These are phyloP conservation scores for Ogataea corticis DNA, from an alignment of 805 yeast species.

Conservation along the genomic window DNA sequence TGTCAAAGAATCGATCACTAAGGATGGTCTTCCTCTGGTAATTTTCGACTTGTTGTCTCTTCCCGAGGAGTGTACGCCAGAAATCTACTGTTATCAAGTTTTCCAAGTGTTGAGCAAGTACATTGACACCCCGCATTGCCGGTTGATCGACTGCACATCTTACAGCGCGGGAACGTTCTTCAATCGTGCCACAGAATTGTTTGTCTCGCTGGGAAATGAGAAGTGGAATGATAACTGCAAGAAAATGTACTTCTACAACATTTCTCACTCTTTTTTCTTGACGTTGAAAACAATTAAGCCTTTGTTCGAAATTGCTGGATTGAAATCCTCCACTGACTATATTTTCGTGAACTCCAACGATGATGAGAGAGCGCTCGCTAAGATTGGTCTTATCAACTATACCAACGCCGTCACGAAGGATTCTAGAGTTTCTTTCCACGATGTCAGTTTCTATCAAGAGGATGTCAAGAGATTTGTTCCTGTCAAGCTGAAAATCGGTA, in stretches of 20 bases:
- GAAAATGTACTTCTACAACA: constrained; percentile 51
- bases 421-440: constrained; percentile 51
- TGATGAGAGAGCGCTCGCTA: constrained; percentile 43
- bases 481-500: constrained; percentile 67
- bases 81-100: constrained; percentile 56
- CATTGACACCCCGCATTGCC: constrained; percentile 66
- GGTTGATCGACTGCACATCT: constrained; percentile 71
- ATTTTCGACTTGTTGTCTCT: constrained; percentile 50
- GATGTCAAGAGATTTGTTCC: constrained; percentile 53
- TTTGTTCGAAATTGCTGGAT: constrained; percentile 9
- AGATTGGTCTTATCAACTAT: constrained; percentile 44
- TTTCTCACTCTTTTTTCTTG: constrained; percentile 37
- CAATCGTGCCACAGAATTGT: constrained; percentile 12
- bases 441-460: constrained; percentile 52
- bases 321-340: constrained; percentile 17
- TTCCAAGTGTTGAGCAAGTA: constrained; percentile 67
- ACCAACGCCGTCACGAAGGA: constrained; percentile 46
- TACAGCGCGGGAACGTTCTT: constrained; percentile 30
- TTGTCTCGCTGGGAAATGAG: constrained; percentile 45
- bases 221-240: constrained; percentile 53
- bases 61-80: constrained; percentile 40
- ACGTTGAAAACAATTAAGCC: constrained; percentile 11
- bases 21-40: constrained; percentile 72
- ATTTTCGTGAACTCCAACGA: constrained; percentile 48
- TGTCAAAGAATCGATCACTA: constrained; percentile 63